A percentile compares a stretch with the other conserved stretches of the same genome.
Evolutionary conservation across 78 protist genomes (phyloP).

Genomic region (Dictyostelium firmibasis): DNA sequence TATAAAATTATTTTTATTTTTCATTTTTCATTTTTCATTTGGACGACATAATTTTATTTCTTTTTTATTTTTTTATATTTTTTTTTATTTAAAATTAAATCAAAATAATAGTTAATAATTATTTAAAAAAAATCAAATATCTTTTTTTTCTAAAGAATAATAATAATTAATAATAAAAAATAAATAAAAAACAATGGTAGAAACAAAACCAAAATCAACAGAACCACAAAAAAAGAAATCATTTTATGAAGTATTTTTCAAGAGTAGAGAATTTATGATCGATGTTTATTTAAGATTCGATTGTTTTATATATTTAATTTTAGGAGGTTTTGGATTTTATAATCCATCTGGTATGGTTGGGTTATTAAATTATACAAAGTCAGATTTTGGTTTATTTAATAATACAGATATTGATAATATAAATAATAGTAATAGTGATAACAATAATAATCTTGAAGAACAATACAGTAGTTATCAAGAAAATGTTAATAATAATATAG

Average conservation of each 20-base stretch:
- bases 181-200: neutral
- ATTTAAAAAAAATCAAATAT: too few relatives aligned
- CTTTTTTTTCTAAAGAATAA: neutral
- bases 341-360: neutral
- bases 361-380: neutral
- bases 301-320: conserved; percentile 2
- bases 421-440: neutral
- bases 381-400: neutral
- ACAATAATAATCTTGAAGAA: neutral
- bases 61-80: too few relatives aligned
- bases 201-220: neutral
- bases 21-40: neutral
- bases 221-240: neutral
- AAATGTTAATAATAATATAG: neutral
- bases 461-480: neutral
- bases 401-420: neutral
- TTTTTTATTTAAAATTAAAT: too few relatives aligned
- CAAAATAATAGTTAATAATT: too few relatives aligned
- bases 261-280: neutral
- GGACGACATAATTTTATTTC: neutral
- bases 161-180: neutral
- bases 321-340: conserved; percentile 8
- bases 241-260: neutral
- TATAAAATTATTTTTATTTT: too few relatives aligned
- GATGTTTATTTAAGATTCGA: conserved; percentile 55